Evolutionary conservation across 805 yeast genomes (phyloP), one percentile per base, ranked within the genome.

Genomic region (Sugiyamaella americana): DNA sequence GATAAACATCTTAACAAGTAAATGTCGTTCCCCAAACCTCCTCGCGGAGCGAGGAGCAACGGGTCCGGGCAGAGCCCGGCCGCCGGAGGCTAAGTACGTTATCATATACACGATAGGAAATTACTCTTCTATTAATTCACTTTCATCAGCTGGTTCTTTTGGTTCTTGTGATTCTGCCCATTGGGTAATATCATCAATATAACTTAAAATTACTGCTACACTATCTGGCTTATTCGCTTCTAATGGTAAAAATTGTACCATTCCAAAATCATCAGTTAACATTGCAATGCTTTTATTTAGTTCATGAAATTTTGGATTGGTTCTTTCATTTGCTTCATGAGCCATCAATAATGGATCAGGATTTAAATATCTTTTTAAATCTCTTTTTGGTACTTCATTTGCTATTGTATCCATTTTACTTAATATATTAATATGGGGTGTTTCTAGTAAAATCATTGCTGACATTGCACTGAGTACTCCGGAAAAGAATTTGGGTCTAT

Each of bases 141-240:
- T 56, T 51, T 81, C 86, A 55, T 87, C 97, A 23, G 78, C 75
- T 0, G 98, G 98, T 63, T 91, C 97, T 62, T 91, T 91, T 29
- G 97, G 98, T 64, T 93, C 99, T 65, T 93, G 98, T 2, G 79
- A 70, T 62, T 93, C 99, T 19, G 87, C 81, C 98, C 98, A 93
- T 62, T 93, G 99, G 0, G 99, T 93, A 23, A 91, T 84, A 63
- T 93, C 98, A 61, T 93, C 99, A 19, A 93, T 85, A 62, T 88
- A 88, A 60, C 95, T 84, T 54, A 93, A 71, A 46, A 93, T 91
- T 0, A 88, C 82, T 10, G 82, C 78, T 19, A 93, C 82, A 41
- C 87, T 77, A 37, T 81, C 87, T 41, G 87, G 80, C 50, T 78
- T 76, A 40, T 80, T 83, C 6, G 87, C 79, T 60, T 88, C 94